A percentile compares a stretch with the other conserved stretches of the same genome.
Evolutionary conservation across 176 grass and related monocot species (phyloP).

Genomic region (Carex myosuroides): DNA sequence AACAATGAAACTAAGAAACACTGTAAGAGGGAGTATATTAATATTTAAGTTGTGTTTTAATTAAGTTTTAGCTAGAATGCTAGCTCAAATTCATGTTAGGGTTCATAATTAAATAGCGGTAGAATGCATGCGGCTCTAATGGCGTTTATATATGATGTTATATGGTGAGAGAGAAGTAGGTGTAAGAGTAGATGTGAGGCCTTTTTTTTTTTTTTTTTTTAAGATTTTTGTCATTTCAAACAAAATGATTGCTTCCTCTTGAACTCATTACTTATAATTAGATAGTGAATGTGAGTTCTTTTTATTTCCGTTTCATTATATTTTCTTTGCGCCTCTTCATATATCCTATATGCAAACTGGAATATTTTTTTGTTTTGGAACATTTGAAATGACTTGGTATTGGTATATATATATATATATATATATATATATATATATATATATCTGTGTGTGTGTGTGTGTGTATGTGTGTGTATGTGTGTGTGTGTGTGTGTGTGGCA

Average conservation of each 20-base stretch:
- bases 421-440: no score
- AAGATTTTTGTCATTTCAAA: neutral
- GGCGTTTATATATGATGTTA: neutral
- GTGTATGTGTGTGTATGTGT: no score
- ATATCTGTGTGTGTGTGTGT: no score
- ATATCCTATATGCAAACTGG: no score
- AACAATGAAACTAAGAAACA: neutral
- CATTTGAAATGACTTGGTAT: neutral
- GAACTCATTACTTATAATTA: neutral
- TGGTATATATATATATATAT: neutral
- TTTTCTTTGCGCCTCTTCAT: neutral
- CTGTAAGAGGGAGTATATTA: neutral
- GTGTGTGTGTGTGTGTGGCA: no score
- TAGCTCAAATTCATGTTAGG: neutral
- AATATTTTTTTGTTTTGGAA: neutral
- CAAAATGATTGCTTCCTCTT: neutral
- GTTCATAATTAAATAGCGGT: neutral
- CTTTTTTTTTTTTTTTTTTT: no score
- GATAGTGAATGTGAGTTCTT: neutral
- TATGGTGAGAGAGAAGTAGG: neutral
- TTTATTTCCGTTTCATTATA: neutral
- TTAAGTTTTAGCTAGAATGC: neutral
- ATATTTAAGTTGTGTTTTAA: neutral
- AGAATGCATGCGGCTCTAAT: neutral
- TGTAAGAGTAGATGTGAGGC: neutral